A percentile compares a stretch with the other conserved stretches of the same genome.
Evolutionary conservation across 2,329 filamentous ascomycete species (phyloP).

Genomic region (Cladophialophora bantiana): DNA sequence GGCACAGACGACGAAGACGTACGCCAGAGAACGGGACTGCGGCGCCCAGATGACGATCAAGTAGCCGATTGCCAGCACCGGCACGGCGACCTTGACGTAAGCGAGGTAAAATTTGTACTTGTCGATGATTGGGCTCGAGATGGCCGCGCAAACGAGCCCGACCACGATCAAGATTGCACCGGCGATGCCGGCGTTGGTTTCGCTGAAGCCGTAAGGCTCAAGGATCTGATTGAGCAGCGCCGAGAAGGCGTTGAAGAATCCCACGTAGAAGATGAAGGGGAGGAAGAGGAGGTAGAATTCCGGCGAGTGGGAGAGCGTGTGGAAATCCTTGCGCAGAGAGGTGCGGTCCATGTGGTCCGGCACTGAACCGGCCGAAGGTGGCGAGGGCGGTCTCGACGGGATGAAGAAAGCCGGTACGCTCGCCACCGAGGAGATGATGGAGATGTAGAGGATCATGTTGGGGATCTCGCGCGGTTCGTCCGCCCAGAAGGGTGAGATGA

Average conservation of each 20-base stretch:
- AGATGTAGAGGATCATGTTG: constrained; percentile 81
- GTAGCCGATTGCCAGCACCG: constrained; percentile 75
- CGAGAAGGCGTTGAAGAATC: constrained; percentile 91
- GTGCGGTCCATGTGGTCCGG: constrained; percentile 56
- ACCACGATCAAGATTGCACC: constrained; percentile 89
- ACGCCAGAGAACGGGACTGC: constrained; percentile 61
- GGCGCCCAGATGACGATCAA: constrained; percentile 84
- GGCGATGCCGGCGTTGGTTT: constrained; percentile 85
- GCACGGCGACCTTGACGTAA: constrained; percentile 75
- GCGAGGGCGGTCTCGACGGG: constrained; percentile 76
- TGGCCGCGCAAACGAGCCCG: constrained; percentile 77
- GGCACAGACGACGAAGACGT: constrained; percentile 73
- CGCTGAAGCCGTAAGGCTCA: constrained; percentile 80
- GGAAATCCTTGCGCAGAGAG: constrained; percentile 57
- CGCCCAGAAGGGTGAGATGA: constrained; percentile 82
- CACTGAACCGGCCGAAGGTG: constrained; percentile 68
- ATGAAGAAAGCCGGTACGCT: constrained; percentile 81
- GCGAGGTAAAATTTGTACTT: constrained; percentile 79
- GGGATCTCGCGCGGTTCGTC: constrained; percentile 70
- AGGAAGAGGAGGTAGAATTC: constrained; percentile 82
- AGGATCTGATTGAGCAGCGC: constrained; percentile 90
- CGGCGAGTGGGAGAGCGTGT: constrained; percentile 63
- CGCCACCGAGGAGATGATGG: constrained; percentile 77
- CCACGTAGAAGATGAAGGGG: constrained; percentile 85
- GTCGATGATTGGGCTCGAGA: constrained; percentile 83